These are phyloP conservation scores for Xanthoceras sorbifolium DNA, from an alignment of 345 rosid species.

Conservation along the genomic window DNA sequence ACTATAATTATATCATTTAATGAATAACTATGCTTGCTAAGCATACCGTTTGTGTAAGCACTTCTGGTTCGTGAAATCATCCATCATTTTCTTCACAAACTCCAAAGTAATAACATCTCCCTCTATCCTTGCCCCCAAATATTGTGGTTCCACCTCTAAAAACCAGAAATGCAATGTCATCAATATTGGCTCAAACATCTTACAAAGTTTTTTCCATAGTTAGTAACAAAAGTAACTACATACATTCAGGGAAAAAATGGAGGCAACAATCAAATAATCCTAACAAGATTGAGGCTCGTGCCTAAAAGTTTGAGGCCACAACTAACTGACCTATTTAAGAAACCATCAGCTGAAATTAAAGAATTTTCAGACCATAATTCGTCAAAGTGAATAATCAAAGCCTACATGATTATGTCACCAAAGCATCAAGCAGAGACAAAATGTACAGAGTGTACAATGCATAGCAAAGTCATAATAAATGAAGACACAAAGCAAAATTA, in stretches of 20 bases:
- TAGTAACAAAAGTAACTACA: background rate
- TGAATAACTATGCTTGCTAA: conserved; percentile 12
- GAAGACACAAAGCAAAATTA: background rate
- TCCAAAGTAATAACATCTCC: conserved; percentile 85
- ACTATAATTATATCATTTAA: background rate
- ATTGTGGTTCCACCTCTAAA: conserved; percentile 97
- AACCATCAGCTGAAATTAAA: conserved; percentile 12
- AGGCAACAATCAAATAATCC: background rate
- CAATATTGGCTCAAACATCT: conserved; percentile 14
- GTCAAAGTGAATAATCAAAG: background rate
- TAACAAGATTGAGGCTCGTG: background rate
- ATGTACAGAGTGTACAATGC: background rate
- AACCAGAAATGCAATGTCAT: conserved; percentile 27
- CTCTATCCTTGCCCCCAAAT: conserved; percentile 89
- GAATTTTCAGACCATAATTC: background rate
- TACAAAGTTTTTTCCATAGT: background rate
- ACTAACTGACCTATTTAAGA: background rate
- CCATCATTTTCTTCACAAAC: conserved; percentile 93
- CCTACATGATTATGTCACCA: background rate
- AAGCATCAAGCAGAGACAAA: background rate
- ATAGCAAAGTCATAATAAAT: background rate
- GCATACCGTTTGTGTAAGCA: conserved; percentile 81
- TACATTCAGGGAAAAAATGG: background rate
- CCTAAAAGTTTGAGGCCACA: background rate
- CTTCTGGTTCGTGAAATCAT: conserved; percentile 87